A percentile compares a stretch with the other conserved stretches of the same genome.
Conservation (phyloP, 257 asterid genomes). For the Solanum infundibuliforme region DNA sequence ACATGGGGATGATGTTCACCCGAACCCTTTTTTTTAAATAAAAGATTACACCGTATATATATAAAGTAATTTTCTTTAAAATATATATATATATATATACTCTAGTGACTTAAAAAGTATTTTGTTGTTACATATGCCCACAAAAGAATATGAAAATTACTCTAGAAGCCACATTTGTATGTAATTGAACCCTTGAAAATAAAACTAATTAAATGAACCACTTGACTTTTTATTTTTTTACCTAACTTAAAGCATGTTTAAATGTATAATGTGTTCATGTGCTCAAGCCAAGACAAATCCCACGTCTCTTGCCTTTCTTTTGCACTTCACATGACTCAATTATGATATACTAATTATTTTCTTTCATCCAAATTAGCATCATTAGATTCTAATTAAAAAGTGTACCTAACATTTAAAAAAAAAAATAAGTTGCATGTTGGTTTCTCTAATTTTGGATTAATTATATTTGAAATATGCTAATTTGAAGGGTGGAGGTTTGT, state of each 20-base stretch:
- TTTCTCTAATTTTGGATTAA: neutral
- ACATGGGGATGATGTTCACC: too few species aligned
- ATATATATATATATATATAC: too few species aligned
- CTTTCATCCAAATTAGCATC: neutral
- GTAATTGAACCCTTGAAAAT: neutral
- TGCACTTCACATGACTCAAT: neutral
- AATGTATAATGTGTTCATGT: neutral
- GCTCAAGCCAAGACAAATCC: neutral
- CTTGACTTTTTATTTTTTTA: neutral
- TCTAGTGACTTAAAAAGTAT: neutral
- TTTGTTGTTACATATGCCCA: neutral
- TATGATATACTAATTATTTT: neutral
- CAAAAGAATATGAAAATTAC: neutral
- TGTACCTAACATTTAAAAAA: neutral
- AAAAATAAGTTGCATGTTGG: neutral
- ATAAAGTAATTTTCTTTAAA: too few species aligned
- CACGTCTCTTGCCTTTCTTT: neutral
- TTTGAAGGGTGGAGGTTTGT: slow-evolving; percentile 8
- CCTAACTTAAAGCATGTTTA: neutral
- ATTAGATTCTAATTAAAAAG: neutral
- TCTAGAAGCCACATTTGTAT: neutral
- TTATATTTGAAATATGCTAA: neutral
- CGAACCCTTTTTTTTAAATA: too few species aligned
- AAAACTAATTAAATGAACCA: neutral
- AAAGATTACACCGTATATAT: too few species aligned